Conservation (phyloP, 75 land plant genomes). For the Picea sitchensis region DNA sequence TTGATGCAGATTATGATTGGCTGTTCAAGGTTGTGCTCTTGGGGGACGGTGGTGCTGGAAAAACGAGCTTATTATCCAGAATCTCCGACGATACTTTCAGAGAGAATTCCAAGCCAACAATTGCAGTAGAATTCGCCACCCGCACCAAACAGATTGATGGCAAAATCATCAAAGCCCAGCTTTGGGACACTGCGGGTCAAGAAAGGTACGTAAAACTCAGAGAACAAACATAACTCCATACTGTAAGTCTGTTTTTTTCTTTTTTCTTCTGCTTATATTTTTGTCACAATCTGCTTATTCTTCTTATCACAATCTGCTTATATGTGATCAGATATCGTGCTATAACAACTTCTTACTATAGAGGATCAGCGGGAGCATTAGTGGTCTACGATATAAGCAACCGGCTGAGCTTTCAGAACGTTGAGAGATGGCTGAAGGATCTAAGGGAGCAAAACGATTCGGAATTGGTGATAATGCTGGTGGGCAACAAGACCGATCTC, state of each 20-base stretch:
- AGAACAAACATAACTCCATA: not conserved
- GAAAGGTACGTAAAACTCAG: slow-evolving; percentile 20
- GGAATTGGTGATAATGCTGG: slow-evolving; percentile 30
- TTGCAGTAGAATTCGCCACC: slow-evolving; percentile 43
- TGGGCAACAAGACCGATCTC: slow-evolving; percentile 40
- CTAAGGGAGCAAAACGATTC: slow-evolving; percentile 1
- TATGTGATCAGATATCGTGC: not conserved
- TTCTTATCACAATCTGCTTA: not conserved
- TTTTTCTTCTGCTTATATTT: no score
- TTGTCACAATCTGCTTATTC: not conserved
- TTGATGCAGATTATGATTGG: slow-evolving; percentile 30
- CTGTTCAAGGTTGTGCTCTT: slow-evolving; percentile 40
- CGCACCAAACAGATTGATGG: slow-evolving; percentile 23
- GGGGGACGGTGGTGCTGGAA: slow-evolving; percentile 37
- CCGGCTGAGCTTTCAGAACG: not conserved
- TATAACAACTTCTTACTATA: not conserved
- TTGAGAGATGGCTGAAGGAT: not conserved
- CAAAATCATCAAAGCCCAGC: slow-evolving; percentile 32
- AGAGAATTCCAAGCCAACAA: slow-evolving; percentile 31
- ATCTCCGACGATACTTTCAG: slow-evolving; percentile 20
- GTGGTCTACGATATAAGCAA: not conserved
- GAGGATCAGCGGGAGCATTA: not conserved
- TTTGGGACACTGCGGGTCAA: slow-evolving; percentile 55
- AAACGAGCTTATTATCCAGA: slow-evolving; percentile 33
- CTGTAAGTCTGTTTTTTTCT: no score